Evolutionary conservation across 306 rosid species (phyloP).

Genomic region (Trichosanthes truncata): DNA sequence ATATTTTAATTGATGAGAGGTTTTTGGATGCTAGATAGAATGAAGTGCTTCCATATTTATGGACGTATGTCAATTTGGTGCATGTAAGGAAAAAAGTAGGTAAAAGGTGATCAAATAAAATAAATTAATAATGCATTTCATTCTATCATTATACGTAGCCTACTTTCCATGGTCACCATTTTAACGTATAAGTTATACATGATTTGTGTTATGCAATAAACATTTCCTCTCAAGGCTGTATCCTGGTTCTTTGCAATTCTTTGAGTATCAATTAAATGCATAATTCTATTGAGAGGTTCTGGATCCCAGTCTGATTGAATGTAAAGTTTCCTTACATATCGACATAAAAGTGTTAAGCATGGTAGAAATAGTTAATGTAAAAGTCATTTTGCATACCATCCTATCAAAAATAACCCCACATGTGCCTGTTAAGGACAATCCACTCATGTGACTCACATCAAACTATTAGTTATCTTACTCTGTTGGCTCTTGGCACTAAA

Average conservation of each 20-base stretch:
- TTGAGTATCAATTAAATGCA: background rate
- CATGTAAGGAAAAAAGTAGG: background rate
- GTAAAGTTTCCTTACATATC: background rate
- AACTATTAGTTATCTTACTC: background rate
- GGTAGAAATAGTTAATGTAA: background rate
- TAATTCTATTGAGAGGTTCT: background rate
- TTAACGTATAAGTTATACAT: background rate
- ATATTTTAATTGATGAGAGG: constrained; percentile 1
- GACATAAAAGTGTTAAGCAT: background rate
- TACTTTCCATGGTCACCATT: background rate
- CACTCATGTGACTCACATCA: background rate
- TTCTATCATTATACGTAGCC: background rate
- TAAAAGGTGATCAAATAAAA: background rate
- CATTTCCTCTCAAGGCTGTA: background rate
- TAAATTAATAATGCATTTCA: background rate
- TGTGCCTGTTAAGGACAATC: background rate
- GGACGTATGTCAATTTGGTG: background rate
- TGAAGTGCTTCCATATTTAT: background rate
- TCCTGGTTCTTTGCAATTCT: background rate
- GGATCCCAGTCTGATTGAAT: background rate
- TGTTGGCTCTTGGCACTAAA: constrained; percentile 2
- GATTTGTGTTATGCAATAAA: background rate
- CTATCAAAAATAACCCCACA: background rate
- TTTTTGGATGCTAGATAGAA: background rate
- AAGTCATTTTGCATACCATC: background rate